Conservation (phyloP, 805 yeast species). For the Sporopachydermia quercuum region DNA sequence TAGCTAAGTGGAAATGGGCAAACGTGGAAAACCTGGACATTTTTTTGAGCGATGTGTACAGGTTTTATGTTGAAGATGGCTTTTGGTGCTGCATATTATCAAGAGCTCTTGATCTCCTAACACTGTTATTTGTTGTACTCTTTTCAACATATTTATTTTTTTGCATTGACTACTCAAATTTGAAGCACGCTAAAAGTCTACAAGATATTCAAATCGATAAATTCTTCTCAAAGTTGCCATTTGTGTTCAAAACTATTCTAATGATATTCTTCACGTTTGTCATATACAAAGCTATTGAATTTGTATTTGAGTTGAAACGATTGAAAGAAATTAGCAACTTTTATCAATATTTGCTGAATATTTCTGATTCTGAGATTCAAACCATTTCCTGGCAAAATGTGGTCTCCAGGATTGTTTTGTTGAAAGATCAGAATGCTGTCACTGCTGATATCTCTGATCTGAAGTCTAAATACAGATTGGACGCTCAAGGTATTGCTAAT, state of each 20-base stretch:
- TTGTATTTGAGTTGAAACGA: conserved; percentile 44
- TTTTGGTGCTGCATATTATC: conserved; percentile 59
- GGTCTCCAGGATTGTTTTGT: conserved; percentile 54
- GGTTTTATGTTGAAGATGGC: conserved; percentile 79
- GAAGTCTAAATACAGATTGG: conserved; percentile 59
- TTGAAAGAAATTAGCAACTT: conserved; percentile 65
- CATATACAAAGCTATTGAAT: conserved; percentile 34
- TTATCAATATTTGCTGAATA: conserved; percentile 53
- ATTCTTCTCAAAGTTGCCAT: conserved; percentile 33
- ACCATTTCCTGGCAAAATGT: conserved; percentile 89
- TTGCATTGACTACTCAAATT: conserved; percentile 57
- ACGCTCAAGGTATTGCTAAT: conserved; percentile 91
- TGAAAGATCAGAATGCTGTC: conserved; percentile 70
- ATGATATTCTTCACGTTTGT: conserved; percentile 47
- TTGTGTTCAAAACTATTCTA: conserved; percentile 40
- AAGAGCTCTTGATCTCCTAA: conserved; percentile 50
- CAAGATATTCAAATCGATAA: conserved; percentile 28
- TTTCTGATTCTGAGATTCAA: conserved; percentile 72
- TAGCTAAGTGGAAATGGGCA: conserved; percentile 94
- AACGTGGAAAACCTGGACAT: conserved; percentile 84
- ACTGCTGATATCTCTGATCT: conserved; percentile 38
- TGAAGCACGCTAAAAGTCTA: conserved; percentile 18
- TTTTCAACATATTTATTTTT: conserved; percentile 67
- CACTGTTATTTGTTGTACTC: conserved; percentile 65
- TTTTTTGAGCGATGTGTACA: conserved; percentile 70